Base-by-base conservation (phyloP, 2,329 filamentous ascomycete genomes). In the Septoria petroselini region DNA sequence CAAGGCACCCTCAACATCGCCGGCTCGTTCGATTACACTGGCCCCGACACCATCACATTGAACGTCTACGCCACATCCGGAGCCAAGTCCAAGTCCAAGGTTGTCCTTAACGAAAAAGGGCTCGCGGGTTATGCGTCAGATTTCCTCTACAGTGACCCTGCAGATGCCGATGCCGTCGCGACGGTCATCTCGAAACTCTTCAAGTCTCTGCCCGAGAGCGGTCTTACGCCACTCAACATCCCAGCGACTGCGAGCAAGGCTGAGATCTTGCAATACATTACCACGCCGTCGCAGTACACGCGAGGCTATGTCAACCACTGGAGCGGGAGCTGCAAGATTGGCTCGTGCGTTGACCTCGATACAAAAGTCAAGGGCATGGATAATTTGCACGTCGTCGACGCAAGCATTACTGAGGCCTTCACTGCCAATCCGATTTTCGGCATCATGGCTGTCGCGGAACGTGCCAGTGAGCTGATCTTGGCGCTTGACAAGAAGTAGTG, bases 21-120 rank as follows among this genome's bases (percentile, higher is more conserved):
- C 0, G 77, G 77, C 2, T 71, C 67, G 33, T 61, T 64, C 1
- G 72, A 78, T 61, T 76, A 73, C 30, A 77, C 75, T 7, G 73
- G 71, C 63, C 71, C 71, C 43, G 68, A 74, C 50, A 78, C 75
- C 52, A 75, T 81, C 43, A 80, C 77, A 0, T 68, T 81, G 15
- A 81, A 81, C 61, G 64, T 81, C 3, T 81, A 81, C 65, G 77
- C 77, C 7, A 81, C 78, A 0, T 79, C 76, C 0, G 78, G 78
- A 1, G 67, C 80, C 17, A 69, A 71, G 4, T 80, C 77, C 2
- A 62, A 69, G 1, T 76, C 77, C 1, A 67, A 68, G 49, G 74
- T 81, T 29, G 78, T 76, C 0, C 69, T 81, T 17, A 79, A 80
- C 62, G 43, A 42, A 18, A 65, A 79, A 1, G 77, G 78, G 5